Evolutionary conservation across 306 rosid species (phyloP).

Genomic region (Medicago arabica): DNA sequence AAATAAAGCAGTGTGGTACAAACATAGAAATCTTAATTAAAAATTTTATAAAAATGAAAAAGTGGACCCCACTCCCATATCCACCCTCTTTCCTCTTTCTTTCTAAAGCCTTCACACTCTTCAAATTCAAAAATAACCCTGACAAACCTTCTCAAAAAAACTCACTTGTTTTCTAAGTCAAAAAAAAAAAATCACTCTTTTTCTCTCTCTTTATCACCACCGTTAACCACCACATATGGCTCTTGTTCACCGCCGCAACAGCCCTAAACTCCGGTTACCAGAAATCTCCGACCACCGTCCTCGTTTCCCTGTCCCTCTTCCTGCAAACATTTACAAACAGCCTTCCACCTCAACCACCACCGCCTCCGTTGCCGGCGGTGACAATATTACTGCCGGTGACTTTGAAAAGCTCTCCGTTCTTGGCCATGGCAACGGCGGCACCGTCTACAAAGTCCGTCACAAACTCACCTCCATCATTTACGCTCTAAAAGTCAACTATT

Average conservation of each 20-base stretch:
- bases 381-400: constrained; percentile 49
- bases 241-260: constrained; percentile 79
- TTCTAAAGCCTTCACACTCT: constrained; percentile 26
- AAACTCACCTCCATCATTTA: constrained; percentile 54
- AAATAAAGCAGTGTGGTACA: background rate
- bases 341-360: background rate
- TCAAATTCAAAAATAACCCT: constrained; percentile 23
- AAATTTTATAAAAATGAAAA: background rate
- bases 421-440: constrained; percentile 91
- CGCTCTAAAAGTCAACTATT: constrained; percentile 71
- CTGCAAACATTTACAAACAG: constrained; percentile 26
- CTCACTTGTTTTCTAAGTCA: background rate
- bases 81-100: constrained; percentile 45
- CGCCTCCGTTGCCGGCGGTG: background rate
- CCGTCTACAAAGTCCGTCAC: constrained; percentile 91
- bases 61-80: constrained; percentile 46
- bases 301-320: constrained; percentile 50
- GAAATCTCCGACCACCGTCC: constrained; percentile 52
- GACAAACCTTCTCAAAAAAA: background rate
- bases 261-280: constrained; percentile 70
- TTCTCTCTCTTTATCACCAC: background rate
- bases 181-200: background rate
- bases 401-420: constrained; percentile 75
- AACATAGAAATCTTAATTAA: background rate
- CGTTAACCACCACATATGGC: constrained; percentile 56